Evolutionary conservation across 2,329 filamentous ascomycete species (phyloP).

Genomic region (Fusarium tanahbumbuense): DNA sequence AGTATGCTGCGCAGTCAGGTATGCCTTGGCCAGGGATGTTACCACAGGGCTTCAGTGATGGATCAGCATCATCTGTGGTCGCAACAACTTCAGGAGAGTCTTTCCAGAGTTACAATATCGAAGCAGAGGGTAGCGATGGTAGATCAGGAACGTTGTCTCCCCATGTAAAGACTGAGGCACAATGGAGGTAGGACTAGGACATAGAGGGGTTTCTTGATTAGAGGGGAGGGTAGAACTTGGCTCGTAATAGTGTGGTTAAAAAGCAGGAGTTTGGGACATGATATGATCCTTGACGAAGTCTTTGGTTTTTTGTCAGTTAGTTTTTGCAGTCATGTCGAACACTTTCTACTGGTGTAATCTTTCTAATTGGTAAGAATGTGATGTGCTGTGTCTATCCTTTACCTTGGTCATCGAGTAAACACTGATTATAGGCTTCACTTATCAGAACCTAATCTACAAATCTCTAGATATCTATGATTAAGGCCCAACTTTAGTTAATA

Average conservation of each 20-base stretch:
- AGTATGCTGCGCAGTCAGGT: not conserved
- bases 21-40: not conserved
- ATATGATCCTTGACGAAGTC: not conserved
- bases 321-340: not conserved
- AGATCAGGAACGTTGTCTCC: not conserved
- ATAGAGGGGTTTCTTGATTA: not conserved
- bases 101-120: not conserved
- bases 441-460: not conserved
- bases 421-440: not conserved
- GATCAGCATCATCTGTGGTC: not conserved
- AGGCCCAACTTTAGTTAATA: not conserved
- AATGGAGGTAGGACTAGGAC: not conserved
- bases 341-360: not conserved
- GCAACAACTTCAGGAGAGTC: not conserved
- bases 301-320: not conserved
- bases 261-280: not conserved
- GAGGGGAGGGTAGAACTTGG: not conserved
- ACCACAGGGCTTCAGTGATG: not conserved
- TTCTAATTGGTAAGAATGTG: too few relatives aligned
- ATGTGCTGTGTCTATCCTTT: too few relatives aligned
- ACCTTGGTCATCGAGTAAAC: not conserved
- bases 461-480: not conserved
- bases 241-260: not conserved
- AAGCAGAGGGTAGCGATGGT: not conserved
- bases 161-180: constrained; percentile 6